Evolutionary conservation across 2,329 filamentous ascomycete genomes (phyloP).

Genomic region (Paecilomyces dactylethromorphus): DNA sequence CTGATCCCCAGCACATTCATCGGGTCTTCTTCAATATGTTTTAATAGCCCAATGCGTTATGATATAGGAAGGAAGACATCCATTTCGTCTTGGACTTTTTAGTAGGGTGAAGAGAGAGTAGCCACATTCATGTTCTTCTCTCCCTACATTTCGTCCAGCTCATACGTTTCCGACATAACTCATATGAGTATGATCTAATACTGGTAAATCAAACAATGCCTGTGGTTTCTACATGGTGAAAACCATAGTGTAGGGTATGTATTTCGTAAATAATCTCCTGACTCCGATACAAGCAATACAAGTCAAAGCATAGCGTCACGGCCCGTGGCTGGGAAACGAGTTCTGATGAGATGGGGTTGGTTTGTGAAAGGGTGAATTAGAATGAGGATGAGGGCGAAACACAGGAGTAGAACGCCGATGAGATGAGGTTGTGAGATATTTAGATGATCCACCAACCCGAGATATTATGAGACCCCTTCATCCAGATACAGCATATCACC

Average conservation of each 20-base stretch:
- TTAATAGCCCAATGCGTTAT: too few species aligned
- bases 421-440: not conserved
- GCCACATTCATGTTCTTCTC: too few species aligned
- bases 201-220: not conserved
- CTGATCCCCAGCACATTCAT: too few species aligned
- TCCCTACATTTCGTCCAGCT: too few species aligned
- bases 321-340: not conserved
- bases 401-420: not conserved
- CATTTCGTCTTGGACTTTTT: too few species aligned
- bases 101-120: too few species aligned
- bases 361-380: not conserved
- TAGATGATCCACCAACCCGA: not conserved
- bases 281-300: not conserved
- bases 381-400: not conserved
- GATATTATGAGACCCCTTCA: not conserved
- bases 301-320: not conserved
- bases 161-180: too few species aligned
- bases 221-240: not conserved
- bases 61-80: too few species aligned
- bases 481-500: not conserved
- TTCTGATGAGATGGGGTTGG: not conserved
- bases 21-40: too few species aligned
- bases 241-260: not conserved
- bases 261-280: not conserved
- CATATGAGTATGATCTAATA: not conserved